These are phyloP conservation scores for Chiua virens DNA, from an alignment of 768 basidiomycete genomes.

Conservation along the genomic window DNA sequence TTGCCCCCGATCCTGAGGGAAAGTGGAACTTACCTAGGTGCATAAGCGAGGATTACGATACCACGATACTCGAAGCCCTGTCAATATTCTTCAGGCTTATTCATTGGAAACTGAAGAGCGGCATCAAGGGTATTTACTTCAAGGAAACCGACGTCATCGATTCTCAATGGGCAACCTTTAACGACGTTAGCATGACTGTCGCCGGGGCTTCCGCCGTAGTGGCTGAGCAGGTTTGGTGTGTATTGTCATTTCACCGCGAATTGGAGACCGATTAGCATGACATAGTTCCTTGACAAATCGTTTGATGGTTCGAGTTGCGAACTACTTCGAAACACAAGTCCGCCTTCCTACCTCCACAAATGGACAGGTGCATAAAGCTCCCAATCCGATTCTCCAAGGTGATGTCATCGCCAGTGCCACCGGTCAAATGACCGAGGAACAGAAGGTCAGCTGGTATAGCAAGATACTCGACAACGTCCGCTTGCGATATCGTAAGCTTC, in stretches of 20 bases:
- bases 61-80: conserved; percentile 83
- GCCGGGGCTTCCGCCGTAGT: conserved; percentile 86
- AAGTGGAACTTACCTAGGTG: conserved; percentile 90
- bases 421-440: conserved; percentile 69
- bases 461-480: conserved; percentile 93
- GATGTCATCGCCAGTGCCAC: conserved; percentile 39
- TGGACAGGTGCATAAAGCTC: conserved; percentile 25
- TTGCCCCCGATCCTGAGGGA: conserved; percentile 80
- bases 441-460: conserved; percentile 85
- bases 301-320: conserved; percentile 87
- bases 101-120: conserved; percentile 94
- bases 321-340: conserved; percentile 94
- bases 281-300: conserved; percentile 87
- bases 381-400: conserved; percentile 37
- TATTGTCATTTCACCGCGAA: not conserved
- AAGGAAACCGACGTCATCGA: conserved; percentile 99
- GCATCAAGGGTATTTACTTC: conserved; percentile 89
- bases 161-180: conserved; percentile 93
- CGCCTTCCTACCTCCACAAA: conserved; percentile 59
- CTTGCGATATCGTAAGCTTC: conserved; percentile 88
- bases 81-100: conserved; percentile 90
- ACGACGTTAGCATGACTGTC: conserved; percentile 86
- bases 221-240: conserved; percentile 93
- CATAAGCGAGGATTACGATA: conserved; percentile 88
- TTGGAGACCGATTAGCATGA: not conserved